Evolutionary conservation across 2,329 filamentous ascomycete genomes (phyloP).

Genomic region (Neocatenulostroma microsporum): DNA sequence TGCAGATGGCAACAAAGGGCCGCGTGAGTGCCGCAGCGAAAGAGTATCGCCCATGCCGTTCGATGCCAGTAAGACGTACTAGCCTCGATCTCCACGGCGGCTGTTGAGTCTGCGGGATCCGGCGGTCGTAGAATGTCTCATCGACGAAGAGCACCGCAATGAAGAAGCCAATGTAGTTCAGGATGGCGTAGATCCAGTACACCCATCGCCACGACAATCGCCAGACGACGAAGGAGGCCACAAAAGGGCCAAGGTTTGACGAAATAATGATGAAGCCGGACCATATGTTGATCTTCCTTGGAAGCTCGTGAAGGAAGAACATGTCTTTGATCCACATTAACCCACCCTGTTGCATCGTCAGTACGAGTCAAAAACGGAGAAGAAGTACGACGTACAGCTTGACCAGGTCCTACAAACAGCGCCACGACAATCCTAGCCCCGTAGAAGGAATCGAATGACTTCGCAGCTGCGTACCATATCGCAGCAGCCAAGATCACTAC

Average conservation of each 20-base stretch:
- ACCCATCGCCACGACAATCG: constrained; percentile 36
- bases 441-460: constrained; percentile 34
- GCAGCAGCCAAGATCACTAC: constrained; percentile 32
- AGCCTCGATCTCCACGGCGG: too few species aligned
- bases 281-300: constrained; percentile 41
- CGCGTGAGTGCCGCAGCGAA: constrained; percentile 5
- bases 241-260: constrained; percentile 34
- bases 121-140: constrained; percentile 46
- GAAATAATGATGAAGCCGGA: constrained; percentile 29
- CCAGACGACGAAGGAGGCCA: constrained; percentile 45
- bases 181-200: constrained; percentile 16
- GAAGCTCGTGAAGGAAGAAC: constrained; percentile 51
- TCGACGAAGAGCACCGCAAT: constrained; percentile 37
- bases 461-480: constrained; percentile 33
- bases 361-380: constrained; percentile 34
- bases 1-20: constrained; percentile 31
- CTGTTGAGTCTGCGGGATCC: constrained; percentile 22
- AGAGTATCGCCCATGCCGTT: constrained; percentile 27
- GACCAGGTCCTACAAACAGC: constrained; percentile 37
- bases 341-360: constrained; percentile 36
- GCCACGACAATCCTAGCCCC: constrained; percentile 39
- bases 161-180: too few species aligned
- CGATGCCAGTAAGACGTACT: constrained; percentile 14
- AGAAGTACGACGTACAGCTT: constrained; percentile 26
- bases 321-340: constrained; percentile 47